A percentile compares a stretch with the other conserved stretches of the same genome.
Evolutionary conservation across 208 protist species (phyloP).

Genomic region (Leishmania amazonensis): DNA sequence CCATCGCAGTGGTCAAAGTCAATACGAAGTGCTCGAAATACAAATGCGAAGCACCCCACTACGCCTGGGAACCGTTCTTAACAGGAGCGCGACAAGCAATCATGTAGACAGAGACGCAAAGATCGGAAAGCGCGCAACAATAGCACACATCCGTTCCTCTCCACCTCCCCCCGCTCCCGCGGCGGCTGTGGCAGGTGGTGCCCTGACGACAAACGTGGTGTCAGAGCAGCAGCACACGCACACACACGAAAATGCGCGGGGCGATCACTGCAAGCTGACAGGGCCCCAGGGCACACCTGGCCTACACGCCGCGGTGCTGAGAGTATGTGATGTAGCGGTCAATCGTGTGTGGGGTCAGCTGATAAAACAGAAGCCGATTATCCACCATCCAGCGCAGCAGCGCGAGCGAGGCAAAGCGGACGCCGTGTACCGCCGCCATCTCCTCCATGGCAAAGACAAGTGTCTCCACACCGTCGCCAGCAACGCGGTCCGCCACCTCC

Average conservation of each 20-base stretch:
- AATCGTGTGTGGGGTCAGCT: slow-evolving; percentile 15
- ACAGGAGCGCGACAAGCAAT: not conserved
- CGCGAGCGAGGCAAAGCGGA: slow-evolving; percentile 30
- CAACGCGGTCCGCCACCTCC: slow-evolving; percentile 40
- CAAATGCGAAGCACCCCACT: not conserved
- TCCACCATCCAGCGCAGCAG: slow-evolving; percentile 39
- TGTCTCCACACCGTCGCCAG: slow-evolving; percentile 11
- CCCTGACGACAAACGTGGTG: not conserved
- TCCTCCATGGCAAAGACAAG: slow-evolving; percentile 28
- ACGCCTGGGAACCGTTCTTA: not conserved
- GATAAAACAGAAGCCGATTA: slow-evolving; percentile 28
- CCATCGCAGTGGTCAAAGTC: not conserved
- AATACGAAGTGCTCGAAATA: not conserved
- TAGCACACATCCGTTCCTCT: not conserved
- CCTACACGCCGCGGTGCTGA: not conserved
- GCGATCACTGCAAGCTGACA: not conserved
- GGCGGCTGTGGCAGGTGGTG: not conserved
- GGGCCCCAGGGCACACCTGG: not conserved
- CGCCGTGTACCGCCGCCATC: not conserved
- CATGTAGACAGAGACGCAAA: not conserved
- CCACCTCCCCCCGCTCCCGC: not conserved
- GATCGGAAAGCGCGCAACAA: not conserved
- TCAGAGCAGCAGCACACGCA: not conserved
- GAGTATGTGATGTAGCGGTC: slow-evolving; percentile 7
- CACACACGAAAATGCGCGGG: not conserved